These are phyloP conservation scores for Diaporthe sp. DNA, from an alignment of 2,329 filamentous ascomycete species.

Conservation along the genomic window DNA sequence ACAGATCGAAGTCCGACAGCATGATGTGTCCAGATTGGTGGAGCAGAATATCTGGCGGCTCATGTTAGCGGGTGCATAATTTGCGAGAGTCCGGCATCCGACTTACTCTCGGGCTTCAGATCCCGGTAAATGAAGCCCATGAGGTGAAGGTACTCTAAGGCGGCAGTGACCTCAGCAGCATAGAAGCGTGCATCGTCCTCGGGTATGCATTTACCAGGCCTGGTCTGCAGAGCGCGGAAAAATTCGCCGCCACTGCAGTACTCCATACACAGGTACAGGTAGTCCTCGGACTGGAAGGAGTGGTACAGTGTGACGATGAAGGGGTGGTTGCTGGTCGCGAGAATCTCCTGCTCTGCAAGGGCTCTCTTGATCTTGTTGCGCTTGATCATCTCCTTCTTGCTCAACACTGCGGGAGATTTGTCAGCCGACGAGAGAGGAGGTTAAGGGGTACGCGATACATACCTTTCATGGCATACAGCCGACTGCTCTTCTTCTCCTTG, in stretches of 20 bases:
- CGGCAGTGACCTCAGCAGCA: constrained; percentile 96
- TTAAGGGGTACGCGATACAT: constrained; percentile 48
- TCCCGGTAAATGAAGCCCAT: constrained; percentile 99
- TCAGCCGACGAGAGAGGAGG: constrained; percentile 51
- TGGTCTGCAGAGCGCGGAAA: constrained; percentile 95
- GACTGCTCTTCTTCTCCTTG: constrained; percentile 95
- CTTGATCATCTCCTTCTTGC: constrained; percentile 99
- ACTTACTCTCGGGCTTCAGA: constrained; percentile 95
- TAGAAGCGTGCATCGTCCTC: constrained; percentile 98
- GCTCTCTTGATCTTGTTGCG: constrained; percentile 99
- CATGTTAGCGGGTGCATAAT: constrained; percentile 54
- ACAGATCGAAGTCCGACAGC: constrained; percentile 98
- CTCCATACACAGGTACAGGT: constrained; percentile 99
- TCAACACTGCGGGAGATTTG: constrained; percentile 76
- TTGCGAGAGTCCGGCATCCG: background rate
- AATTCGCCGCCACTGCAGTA: constrained; percentile 99
- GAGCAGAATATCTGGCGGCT: constrained; percentile 84
- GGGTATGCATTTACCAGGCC: constrained; percentile 96
- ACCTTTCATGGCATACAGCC: constrained; percentile 99
- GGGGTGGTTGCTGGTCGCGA: constrained; percentile 98
- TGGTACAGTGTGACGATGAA: constrained; percentile 99
- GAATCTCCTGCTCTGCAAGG: constrained; percentile 95
- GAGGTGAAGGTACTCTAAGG: constrained; percentile 94
- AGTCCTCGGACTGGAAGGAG: constrained; percentile 98
- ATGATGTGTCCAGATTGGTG: constrained; percentile 99